A percentile compares a stretch with the other conserved stretches of the same genome.
Conservation (phyloP, 163 green algal genomes). For the Volvox carteri region DNA sequence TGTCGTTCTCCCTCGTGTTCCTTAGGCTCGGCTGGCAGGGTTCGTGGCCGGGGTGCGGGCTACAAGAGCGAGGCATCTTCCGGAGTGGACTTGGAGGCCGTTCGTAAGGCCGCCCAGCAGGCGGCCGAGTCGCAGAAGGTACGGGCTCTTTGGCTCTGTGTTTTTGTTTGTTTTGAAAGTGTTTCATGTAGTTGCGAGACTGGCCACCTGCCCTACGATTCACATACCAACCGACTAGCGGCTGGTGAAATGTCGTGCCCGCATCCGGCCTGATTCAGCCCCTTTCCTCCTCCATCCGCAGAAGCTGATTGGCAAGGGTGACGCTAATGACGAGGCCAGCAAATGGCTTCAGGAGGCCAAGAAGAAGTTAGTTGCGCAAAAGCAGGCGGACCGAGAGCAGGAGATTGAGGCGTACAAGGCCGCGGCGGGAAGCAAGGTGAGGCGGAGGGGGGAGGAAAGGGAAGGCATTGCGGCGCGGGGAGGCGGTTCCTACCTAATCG, state of each 20-base stretch:
- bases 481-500: too few species aligned
- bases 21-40: not conserved
- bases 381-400: conserved; percentile 62
- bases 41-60: conserved; percentile 47
- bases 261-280: too few species aligned
- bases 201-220: too few species aligned
- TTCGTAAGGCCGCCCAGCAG: conserved; percentile 60
- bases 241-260: too few species aligned
- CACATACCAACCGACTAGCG: too few species aligned
- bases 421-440: conserved; percentile 54
- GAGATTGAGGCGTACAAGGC: conserved; percentile 62
- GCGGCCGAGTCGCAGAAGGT: conserved; percentile 65
- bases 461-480: too few species aligned
- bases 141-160: too few species aligned
- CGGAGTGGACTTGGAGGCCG: conserved; percentile 54
- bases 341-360: conserved; percentile 62
- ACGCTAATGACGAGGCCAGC: conserved; percentile 44
- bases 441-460: not conserved
- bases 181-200: too few species aligned
- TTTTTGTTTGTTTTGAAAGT: too few species aligned
- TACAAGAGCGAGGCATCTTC: conserved; percentile 47
- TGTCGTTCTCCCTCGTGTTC: too few species aligned
- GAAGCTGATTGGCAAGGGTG: conserved; percentile 51
- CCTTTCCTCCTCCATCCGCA: not conserved
- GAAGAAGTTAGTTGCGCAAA: conserved; percentile 64